These are phyloP conservation scores for Termitomyces sp. DNA, from an alignment of 768 basidiomycete genomes.

Conservation along the genomic window DNA sequence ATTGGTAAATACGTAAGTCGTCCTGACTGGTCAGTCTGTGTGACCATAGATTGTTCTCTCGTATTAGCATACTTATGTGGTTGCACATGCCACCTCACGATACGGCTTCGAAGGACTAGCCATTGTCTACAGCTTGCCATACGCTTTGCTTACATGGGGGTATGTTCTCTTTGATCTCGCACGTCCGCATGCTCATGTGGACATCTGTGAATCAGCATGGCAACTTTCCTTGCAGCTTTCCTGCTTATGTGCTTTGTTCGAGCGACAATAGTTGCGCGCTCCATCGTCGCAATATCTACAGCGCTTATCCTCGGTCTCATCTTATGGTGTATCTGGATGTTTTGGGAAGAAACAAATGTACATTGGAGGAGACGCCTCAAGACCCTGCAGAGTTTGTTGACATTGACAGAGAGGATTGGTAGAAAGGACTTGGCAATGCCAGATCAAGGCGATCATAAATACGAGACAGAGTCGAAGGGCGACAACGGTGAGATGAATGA, in stretches of 20 bases:
- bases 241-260: slow-evolving; percentile 1
- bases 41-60: neutral
- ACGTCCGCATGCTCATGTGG: neutral
- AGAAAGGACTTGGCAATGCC: neutral
- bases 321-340: neutral
- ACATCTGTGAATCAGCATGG: neutral
- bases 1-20: slow-evolving; percentile 1
- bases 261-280: neutral
- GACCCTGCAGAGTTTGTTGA: neutral
- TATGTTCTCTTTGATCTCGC: neutral
- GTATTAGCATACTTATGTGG: neutral
- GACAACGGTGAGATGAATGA: neutral
- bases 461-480: neutral
- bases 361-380: neutral
- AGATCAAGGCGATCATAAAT: neutral
- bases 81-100: neutral
- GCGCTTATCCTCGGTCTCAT: neutral
- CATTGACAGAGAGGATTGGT: neutral
- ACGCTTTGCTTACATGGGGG: slow-evolving; percentile 5
- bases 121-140: slow-evolving; percentile 6
- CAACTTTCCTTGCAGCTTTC: neutral
- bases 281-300: neutral
- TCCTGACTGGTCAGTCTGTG: neutral
- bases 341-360: neutral
- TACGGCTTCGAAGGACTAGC: slow-evolving; percentile 2